Evolutionary conservation across 2,329 filamentous ascomycete genomes (phyloP).

Genomic region (Rhinocladiella similis): DNA sequence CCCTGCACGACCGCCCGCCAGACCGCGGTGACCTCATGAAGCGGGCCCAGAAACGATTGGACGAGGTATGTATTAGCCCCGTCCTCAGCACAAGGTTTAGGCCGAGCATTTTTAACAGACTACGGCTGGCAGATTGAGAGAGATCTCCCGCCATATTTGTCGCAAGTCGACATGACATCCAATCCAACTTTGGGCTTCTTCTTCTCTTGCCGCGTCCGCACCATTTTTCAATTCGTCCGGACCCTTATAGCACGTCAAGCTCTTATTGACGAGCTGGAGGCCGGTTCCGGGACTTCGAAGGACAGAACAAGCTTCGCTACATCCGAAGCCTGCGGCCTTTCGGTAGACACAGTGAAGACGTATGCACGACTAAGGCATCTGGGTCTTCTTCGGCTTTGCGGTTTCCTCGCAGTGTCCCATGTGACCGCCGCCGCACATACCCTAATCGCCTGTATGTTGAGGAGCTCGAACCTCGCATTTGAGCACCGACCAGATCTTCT

Average conservation of each 20-base stretch:
- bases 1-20: not conserved
- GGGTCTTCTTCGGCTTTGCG: slow-evolving; percentile 9
- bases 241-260: slow-evolving; percentile 12
- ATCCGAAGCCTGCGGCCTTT: slow-evolving; percentile 12
- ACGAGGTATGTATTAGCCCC: not conserved
- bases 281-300: not conserved
- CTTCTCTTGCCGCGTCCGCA: slow-evolving; percentile 7
- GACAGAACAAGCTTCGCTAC: not conserved
- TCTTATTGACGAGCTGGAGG: slow-evolving; percentile 11
- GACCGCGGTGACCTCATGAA: slow-evolving; percentile 11
- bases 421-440: slow-evolving; percentile 10
- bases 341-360: slow-evolving; percentile 10
- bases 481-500: slow-evolving; percentile 11
- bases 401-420: slow-evolving; percentile 10
- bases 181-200: slow-evolving; percentile 12
- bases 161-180: not conserved
- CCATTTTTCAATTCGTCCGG: slow-evolving; percentile 8
- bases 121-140: slow-evolving; percentile 13
- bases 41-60: slow-evolving; percentile 5
- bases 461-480: slow-evolving; percentile 7
- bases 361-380: slow-evolving; percentile 10
- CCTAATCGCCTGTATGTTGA: slow-evolving; percentile 14
- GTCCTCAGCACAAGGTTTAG: no score
- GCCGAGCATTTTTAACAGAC: no score
- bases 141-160: slow-evolving; percentile 10